phyloP scores from a whole-genome alignment of 768 basidiomycete species.

The Phaeotremella skinneri region DNA sequence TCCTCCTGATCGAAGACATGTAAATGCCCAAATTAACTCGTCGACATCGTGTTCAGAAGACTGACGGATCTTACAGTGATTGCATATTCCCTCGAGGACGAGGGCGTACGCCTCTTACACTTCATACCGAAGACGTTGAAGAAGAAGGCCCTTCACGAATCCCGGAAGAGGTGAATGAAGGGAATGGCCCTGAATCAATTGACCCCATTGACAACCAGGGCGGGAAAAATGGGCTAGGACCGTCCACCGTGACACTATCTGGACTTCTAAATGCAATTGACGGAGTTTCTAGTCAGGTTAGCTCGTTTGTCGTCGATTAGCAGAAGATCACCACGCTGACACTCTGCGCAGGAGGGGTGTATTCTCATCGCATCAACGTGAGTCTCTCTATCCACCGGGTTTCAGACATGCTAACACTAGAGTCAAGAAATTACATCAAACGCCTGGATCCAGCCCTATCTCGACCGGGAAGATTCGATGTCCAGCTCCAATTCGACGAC shows the following conservation, averaged over 20 bases:
- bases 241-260: slow-evolving; percentile 41
- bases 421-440: slow-evolving; percentile 78
- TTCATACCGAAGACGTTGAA: background rate
- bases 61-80: slow-evolving; percentile 23
- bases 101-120: slow-evolving; percentile 1
- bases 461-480: slow-evolving; percentile 81
- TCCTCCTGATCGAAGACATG: slow-evolving; percentile 85
- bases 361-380: slow-evolving; percentile 73
- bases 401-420: background rate
- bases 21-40: no score
- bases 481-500: slow-evolving; percentile 80
- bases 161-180: slow-evolving; percentile 4
- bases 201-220: background rate
- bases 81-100: slow-evolving; percentile 27
- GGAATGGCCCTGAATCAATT: background rate
- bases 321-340: slow-evolving; percentile 79
- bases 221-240: slow-evolving; percentile 14
- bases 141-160: background rate
- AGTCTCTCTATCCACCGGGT: slow-evolving; percentile 45
- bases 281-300: slow-evolving; percentile 33
- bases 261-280: slow-evolving; percentile 45
- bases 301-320: slow-evolving; percentile 56
- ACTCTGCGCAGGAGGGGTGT: slow-evolving; percentile 76
- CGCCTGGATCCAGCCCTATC: slow-evolving; percentile 83
- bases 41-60: background rate